Percentiles rank a stretch among this genome's conserved stretches.
These are phyloP conservation scores for Apophysomyces variabilis DNA, from an alignment of 371 early-diverging fungal genomes.

Conservation along the genomic window DNA sequence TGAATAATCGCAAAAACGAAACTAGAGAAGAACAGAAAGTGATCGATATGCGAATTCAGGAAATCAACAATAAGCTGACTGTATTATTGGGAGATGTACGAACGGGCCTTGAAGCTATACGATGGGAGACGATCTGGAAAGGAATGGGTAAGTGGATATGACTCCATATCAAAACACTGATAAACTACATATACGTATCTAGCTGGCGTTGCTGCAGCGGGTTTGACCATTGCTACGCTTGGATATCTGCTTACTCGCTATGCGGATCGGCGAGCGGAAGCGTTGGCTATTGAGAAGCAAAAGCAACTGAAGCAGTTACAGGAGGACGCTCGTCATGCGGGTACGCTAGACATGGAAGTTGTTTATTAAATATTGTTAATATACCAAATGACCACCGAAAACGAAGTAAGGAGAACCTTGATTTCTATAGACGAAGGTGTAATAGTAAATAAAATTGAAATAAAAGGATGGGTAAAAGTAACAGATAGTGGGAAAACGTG, in stretches of 20 bases:
- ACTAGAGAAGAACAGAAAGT: slow-evolving; percentile 77
- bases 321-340: slow-evolving; percentile 50
- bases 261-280: slow-evolving; percentile 37
- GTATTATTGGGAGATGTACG: slow-evolving; percentile 81
- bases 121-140: slow-evolving; percentile 79
- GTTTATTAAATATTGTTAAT: slow-evolving; percentile 25
- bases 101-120: slow-evolving; percentile 88
- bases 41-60: slow-evolving; percentile 84
- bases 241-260: slow-evolving; percentile 46
- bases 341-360: slow-evolving; percentile 51
- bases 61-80: slow-evolving; percentile 84
- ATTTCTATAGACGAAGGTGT: background rate
- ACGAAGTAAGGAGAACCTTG: background rate
- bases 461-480: background rate
- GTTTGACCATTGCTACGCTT: slow-evolving; percentile 41
- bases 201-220: slow-evolving; percentile 49
- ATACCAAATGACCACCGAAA: background rate
- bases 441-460: background rate
- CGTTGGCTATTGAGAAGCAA: slow-evolving; percentile 34
- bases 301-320: slow-evolving; percentile 36
- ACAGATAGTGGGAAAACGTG: background rate
- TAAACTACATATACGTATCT: background rate
- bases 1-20: slow-evolving; percentile 90
- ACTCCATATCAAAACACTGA: background rate
- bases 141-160: slow-evolving; percentile 54